Evolutionary conservation across 2,329 filamentous ascomycete species (phyloP).

Genomic region (Blumeria hordei): DNA sequence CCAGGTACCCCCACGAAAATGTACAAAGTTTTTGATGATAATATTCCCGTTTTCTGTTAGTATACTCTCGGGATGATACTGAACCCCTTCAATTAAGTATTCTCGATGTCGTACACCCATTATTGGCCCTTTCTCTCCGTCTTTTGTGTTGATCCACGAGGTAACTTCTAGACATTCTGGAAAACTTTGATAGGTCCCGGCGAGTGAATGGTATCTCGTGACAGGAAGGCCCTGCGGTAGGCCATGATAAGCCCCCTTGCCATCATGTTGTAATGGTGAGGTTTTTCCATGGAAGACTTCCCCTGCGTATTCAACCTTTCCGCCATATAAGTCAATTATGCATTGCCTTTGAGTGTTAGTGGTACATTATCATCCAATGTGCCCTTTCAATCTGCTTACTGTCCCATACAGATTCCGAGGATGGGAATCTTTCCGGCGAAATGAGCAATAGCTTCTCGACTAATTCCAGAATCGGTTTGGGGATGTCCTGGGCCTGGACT

Average conservation of each 20-base stretch:
- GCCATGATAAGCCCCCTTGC: slow-evolving; percentile 73
- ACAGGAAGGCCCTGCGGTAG: slow-evolving; percentile 62
- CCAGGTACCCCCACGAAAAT: slow-evolving; percentile 80
- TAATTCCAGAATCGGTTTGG: slow-evolving; percentile 72
- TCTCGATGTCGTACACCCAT: slow-evolving; percentile 94
- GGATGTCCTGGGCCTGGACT: slow-evolving; percentile 92
- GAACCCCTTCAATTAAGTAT: slow-evolving; percentile 77
- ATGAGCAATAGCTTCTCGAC: slow-evolving; percentile 70
- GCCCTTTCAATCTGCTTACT: slow-evolving; percentile 29
- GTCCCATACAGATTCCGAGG: slow-evolving; percentile 95
- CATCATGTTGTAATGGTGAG: slow-evolving; percentile 69
- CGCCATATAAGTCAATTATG: slow-evolving; percentile 84
- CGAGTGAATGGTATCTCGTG: slow-evolving; percentile 88
- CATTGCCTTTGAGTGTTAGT: slow-evolving; percentile 39
- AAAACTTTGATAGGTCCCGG: slow-evolving; percentile 69
- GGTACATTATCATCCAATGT: not conserved
- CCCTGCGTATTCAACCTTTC: slow-evolving; percentile 72
- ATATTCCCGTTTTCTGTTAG: slow-evolving; percentile 65
- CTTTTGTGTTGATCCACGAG: slow-evolving; percentile 61
- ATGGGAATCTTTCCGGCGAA: slow-evolving; percentile 90
- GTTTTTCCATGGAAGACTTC: slow-evolving; percentile 97
- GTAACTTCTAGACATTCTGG: slow-evolving; percentile 71
- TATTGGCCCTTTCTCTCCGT: slow-evolving; percentile 64
- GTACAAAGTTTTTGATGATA: slow-evolving; percentile 85
- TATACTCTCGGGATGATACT: slow-evolving; percentile 96